Evolutionary conservation across 768 basidiomycete species (phyloP), one percentile per base, ranked within the genome.

Genomic region (Mycena metata): DNA sequence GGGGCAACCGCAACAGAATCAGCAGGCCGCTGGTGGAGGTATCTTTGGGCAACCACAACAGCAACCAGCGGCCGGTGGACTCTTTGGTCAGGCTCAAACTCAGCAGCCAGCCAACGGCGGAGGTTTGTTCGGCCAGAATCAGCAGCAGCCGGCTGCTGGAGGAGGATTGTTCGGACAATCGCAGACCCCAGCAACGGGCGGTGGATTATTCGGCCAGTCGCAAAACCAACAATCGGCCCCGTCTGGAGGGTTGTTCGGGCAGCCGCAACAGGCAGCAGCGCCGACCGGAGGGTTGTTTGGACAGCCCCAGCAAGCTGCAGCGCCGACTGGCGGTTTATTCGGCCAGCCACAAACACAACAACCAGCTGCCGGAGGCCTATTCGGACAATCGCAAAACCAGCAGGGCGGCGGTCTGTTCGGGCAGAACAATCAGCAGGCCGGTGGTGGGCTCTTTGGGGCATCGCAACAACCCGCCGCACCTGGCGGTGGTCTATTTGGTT

Each of bases 61-160:
- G n/a, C 63, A 47, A 58, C 76, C 78, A 70, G 61, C 72, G 33
- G 59, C 66, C 47, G 71, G 67, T 21, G 70, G 45, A 11, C 52
- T 79, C 10, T 83, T 84, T 74, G 83, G 82, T 47, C 78, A 74
- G 54, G 74, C 77, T 16, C 81, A 79, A 50, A 72, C 74, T 42
- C 56, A 69, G 21, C 56, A 41, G 63, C 75, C 78, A 69, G 62
- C 71, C 36, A 55, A 66, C 43, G n/a, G n/a, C n/a, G n/a, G n/a
- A n/a, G 59, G 69, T 16, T 33, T 73, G 16, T 75, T 75, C 58
- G 75, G 75, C 11, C 30, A 30, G 30, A 3, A 3, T 30, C 73
- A 74, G 52, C 42, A 42, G 42, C 56, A 58, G 30, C 57, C 57
- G 19, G 43, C 57, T 11, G 43, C 57, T 10, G 57, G 30, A 6